Base-by-base conservation (phyloP, 2,329 filamentous ascomycete species). In the Hypoxylon sp. region DNA sequence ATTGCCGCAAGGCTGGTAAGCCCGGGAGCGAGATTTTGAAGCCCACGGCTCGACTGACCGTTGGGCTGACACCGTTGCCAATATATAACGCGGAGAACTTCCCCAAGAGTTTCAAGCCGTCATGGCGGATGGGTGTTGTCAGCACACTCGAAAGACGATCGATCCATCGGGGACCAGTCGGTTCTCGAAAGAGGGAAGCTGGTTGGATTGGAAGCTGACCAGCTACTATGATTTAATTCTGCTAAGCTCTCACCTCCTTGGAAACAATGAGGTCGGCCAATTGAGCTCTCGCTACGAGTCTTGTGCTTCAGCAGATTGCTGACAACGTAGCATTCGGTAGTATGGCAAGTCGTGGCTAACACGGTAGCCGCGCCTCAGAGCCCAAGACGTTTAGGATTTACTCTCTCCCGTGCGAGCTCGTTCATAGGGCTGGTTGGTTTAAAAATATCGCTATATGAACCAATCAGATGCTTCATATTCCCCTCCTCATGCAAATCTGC, bases 381-480 rank as follows among this genome's bases (percentile, higher is more conserved):
- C n/a, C n/a, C n/a, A n/a, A n/a, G n/a, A n/a, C n/a, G n/a, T n/a
- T n/a, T n/a, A n/a, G n/a, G n/a, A n/a, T n/a, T n/a, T 31, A 36
- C 26, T 15, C 35, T 16, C 13, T 37, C 16, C 27, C 27, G 30
- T 37, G 36, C 27, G 13, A 19, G 8, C n/a, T 42, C 34, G 29
- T 21, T 29, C 26, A 30, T 48, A 57, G 51, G 51, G 51, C 55
- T 57, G 51, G 34, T 11, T 38, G 11, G 19, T 7, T 27, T 45
- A 54, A 51, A 55, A 55, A 55, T 55, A 55, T 48, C 50, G 29
- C 25, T n/a, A n/a, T n/a, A n/a, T n/a, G n/a, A n/a, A n/a, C n/a
- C n/a, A n/a, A n/a, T n/a, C n/a, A n/a, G n/a, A n/a, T n/a, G n/a
- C n/a, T n/a, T n/a, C n/a, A n/a, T n/a, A n/a, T n/a, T n/a, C n/a